Evolutionary conservation across 768 basidiomycete genomes (phyloP).

Genomic region (Hygrocybe coccinea): DNA sequence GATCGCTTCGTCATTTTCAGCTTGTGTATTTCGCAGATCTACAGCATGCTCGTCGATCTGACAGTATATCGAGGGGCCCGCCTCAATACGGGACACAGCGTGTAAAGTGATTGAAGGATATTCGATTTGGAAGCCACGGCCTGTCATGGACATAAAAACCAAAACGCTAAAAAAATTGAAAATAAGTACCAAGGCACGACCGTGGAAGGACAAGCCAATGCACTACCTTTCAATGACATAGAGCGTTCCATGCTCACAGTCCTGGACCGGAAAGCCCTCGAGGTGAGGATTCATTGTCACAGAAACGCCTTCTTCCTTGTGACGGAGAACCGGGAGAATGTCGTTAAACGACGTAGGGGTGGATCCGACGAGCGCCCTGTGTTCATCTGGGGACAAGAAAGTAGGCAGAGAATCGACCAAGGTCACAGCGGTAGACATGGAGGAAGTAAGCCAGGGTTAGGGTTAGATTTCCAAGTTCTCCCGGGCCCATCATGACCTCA

Average conservation of each 20-base stretch:
- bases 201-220: constrained; percentile 11
- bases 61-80: constrained; percentile 78
- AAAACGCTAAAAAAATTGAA: constrained; percentile 50
- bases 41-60: constrained; percentile 76
- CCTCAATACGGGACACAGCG: constrained; percentile 73
- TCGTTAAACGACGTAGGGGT: constrained; percentile 82
- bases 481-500: constrained; percentile 8
- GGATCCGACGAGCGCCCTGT: constrained; percentile 58
- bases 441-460: background rate
- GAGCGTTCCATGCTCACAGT: constrained; percentile 56
- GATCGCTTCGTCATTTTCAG: constrained; percentile 36
- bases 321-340: constrained; percentile 78
- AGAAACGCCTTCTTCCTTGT: constrained; percentile 67
- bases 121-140: constrained; percentile 74
- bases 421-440: constrained; percentile 14
- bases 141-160: constrained; percentile 66
- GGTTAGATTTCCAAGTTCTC: too few relatives aligned
- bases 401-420: constrained; percentile 13
- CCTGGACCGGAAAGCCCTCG: constrained; percentile 46
- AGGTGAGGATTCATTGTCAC: constrained; percentile 66
- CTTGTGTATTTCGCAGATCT: constrained; percentile 29
- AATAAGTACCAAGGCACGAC: constrained; percentile 2
- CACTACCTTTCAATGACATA: constrained; percentile 89
- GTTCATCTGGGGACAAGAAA: constrained; percentile 48
- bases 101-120: constrained; percentile 92